Evolutionary conservation across 257 asterid genomes (phyloP).

Genomic region (Eucommia ulmoides): DNA sequence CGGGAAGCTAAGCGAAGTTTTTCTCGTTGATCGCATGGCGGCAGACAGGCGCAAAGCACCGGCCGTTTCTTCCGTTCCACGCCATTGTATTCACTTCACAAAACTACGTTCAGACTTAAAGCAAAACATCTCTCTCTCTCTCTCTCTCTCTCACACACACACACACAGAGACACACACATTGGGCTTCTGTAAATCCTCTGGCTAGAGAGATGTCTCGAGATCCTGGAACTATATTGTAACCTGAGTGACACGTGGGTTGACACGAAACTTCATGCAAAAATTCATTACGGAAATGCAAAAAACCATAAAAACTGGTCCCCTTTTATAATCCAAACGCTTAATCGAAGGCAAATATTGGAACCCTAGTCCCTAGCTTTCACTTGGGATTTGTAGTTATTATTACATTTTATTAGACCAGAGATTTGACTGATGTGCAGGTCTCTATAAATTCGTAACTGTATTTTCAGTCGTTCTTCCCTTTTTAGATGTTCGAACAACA

Average conservation of each 20-base stretch:
- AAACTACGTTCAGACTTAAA: too few species aligned
- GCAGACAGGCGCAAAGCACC: constrained; percentile 91
- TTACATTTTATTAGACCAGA: constrained; percentile 20
- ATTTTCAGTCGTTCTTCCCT: constrained; percentile 18
- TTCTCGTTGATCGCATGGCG: constrained; percentile 46
- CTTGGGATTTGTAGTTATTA: constrained; percentile 35
- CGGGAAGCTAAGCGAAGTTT: too few species aligned
- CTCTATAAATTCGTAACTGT: constrained; percentile 27
- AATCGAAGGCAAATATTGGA: constrained; percentile 24
- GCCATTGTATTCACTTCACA: too few species aligned
- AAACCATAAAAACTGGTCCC: too few species aligned
- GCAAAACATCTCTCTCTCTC: too few species aligned
- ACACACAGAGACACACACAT: neutral
- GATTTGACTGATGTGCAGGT: constrained; percentile 36
- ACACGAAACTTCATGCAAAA: constrained; percentile 12
- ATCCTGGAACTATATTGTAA: constrained; percentile 10
- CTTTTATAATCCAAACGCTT: constrained; percentile 38
- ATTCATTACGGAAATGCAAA: constrained; percentile 32
- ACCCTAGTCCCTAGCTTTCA: constrained; percentile 27
- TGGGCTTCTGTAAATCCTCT: neutral
- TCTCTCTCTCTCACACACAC: neutral
- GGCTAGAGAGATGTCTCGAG: constrained; percentile 11
- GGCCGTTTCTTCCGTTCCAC: constrained; percentile 53
- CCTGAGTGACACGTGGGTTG: constrained; percentile 20
- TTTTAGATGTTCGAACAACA: constrained; percentile 17